phyloP scores from a whole-genome alignment of 768 basidiomycete species.

The Psilocybe cyanescens region DNA sequence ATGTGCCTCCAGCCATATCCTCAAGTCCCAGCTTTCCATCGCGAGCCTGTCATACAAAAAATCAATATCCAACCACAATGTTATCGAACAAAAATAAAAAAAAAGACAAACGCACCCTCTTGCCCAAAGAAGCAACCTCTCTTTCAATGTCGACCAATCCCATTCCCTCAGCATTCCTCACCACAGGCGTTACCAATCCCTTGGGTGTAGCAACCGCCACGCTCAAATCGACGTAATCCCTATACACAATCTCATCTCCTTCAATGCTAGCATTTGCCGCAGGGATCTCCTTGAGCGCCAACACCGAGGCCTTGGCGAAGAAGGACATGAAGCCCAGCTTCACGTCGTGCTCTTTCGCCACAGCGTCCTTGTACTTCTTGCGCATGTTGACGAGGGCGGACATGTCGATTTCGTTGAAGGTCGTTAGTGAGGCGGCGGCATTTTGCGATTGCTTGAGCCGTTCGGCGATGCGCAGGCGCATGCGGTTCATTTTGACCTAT shows the following conservation, averaged over 20 bases:
- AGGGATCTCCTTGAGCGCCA: slow-evolving; percentile 91
- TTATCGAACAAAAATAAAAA: background rate
- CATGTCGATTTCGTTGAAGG: slow-evolving; percentile 99
- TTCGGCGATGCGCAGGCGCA: slow-evolving; percentile 96
- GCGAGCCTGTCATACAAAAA: slow-evolving; percentile 55
- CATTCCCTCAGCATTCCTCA: slow-evolving; percentile 88
- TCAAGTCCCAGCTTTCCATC: slow-evolving; percentile 95
- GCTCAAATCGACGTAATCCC: slow-evolving; percentile 90
- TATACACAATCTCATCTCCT: slow-evolving; percentile 91
- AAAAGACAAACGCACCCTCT: slow-evolving; percentile 61
- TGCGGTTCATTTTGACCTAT: slow-evolving; percentile 97
- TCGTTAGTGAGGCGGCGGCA: slow-evolving; percentile 93
- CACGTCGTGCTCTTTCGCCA: slow-evolving; percentile 91
- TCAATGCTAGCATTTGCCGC: slow-evolving; percentile 95
- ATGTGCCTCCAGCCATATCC: slow-evolving; percentile 98
- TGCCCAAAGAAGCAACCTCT: slow-evolving; percentile 88
- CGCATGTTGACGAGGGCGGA: slow-evolving; percentile 93
- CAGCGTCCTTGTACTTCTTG: slow-evolving; percentile 88
- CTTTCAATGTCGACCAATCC: slow-evolving; percentile 90
- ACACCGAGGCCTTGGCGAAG: slow-evolving; percentile 83
- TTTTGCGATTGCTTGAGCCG: slow-evolving; percentile 99
- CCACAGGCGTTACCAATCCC: slow-evolving; percentile 95
- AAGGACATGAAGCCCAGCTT: slow-evolving; percentile 99
- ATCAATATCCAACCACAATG: slow-evolving; percentile 8
- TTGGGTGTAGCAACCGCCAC: slow-evolving; percentile 98